Evolutionary conservation across 1,139 yeast genomes (phyloP).

Genomic region (Candida tropicalis): DNA sequence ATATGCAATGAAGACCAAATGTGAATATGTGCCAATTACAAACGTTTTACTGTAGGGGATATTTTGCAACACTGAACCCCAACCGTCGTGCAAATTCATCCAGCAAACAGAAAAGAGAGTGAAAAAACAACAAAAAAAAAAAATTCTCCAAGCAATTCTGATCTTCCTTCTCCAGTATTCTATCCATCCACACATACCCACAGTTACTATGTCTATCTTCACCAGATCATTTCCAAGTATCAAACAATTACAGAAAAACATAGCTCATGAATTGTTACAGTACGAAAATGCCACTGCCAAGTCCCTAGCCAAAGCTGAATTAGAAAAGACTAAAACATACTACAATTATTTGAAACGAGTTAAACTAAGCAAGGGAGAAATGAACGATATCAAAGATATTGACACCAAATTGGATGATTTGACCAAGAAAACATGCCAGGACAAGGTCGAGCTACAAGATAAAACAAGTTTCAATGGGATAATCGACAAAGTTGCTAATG

Average conservation of each 20-base stretch:
- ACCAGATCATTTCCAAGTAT: slow-evolving; percentile 15
- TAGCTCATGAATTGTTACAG: slow-evolving; percentile 48
- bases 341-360: slow-evolving; percentile 13
- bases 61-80: not conserved
- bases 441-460: slow-evolving; percentile 10
- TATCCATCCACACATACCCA: not conserved
- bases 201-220: slow-evolving; percentile 12
- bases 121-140: not conserved
- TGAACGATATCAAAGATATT: slow-evolving; percentile 32
- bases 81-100: not conserved
- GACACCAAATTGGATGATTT: slow-evolving; percentile 20
- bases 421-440: not conserved
- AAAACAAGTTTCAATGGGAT: slow-evolving; percentile 11
- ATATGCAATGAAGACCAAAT: not conserved
- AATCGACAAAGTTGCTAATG: slow-evolving; percentile 16
- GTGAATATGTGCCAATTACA: no score
- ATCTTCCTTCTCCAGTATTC: not conserved
- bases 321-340: slow-evolving; percentile 11
- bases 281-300: slow-evolving; percentile 46
- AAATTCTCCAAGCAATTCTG: not conserved
- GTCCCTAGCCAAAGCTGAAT: slow-evolving; percentile 41
- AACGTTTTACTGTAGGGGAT: no score
- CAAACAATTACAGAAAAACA: slow-evolving; percentile 21
- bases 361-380: slow-evolving; percentile 36
- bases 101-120: not conserved